These are phyloP conservation scores for Arabidopsis hybrid DNA, from an alignment of 441 rosid genomes.

Conservation along the genomic window DNA sequence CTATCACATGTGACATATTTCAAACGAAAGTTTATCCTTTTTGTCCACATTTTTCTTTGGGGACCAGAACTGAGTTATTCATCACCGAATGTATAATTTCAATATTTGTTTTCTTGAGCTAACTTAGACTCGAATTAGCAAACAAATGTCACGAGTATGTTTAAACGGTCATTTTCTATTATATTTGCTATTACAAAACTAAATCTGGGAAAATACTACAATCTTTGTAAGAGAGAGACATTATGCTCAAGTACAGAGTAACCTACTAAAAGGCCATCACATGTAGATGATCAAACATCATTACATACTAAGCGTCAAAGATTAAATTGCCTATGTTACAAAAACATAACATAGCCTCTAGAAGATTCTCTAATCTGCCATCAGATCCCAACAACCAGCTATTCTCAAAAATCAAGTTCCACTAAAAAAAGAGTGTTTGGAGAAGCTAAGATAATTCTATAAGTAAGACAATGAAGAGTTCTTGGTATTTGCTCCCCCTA, in stretches of 20 bases:
- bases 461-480: not conserved
- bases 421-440: not conserved
- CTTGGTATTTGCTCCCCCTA: not conserved
- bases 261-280: not conserved
- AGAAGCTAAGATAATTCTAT: not conserved
- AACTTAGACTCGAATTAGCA: no score
- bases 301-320: constrained; percentile 13
- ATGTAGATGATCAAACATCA: not conserved
- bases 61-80: not conserved
- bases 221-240: not conserved
- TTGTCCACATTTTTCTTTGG: not conserved
- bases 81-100: no score
- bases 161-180: not conserved
- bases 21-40: not conserved
- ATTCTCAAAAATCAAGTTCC: not conserved
- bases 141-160: not conserved
- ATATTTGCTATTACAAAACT: not conserved
- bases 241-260: constrained; percentile 6
- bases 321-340: constrained; percentile 1
- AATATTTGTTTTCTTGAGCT: no score
- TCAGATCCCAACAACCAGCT: constrained; percentile 24
- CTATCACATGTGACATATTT: not conserved
- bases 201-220: not conserved
- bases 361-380: constrained; percentile 17
- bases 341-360: not conserved